Evolutionary conservation across 2,329 filamentous ascomycete species (phyloP).

Genomic region (Botrytis fabae): DNA sequence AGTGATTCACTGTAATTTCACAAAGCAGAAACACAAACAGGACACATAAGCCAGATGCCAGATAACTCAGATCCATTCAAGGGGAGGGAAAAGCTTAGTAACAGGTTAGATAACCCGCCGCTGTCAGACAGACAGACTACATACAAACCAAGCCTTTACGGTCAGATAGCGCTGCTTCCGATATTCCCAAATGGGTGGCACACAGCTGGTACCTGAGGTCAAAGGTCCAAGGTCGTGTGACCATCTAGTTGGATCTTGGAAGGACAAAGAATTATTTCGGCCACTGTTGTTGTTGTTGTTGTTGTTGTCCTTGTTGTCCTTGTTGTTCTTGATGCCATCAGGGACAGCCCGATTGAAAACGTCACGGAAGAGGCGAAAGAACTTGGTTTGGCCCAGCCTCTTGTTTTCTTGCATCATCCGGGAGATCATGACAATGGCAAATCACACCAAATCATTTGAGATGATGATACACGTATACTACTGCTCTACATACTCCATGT

Average conservation of each 20-base stretch:
- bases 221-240: slow-evolving; percentile 4
- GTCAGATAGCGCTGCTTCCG: slow-evolving; percentile 8
- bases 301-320: background rate
- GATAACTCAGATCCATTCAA: background rate
- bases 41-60: background rate
- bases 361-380: slow-evolving; percentile 1
- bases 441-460: slow-evolving; percentile 3
- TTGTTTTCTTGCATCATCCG: slow-evolving; percentile 2
- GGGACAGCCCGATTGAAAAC: background rate
- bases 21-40: background rate
- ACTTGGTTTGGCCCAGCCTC: slow-evolving; percentile 9
- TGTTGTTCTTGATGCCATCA: background rate
- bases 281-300: background rate
- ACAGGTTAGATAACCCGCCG: background rate
- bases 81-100: background rate
- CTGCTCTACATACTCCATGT: background rate
- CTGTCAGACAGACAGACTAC: background rate
- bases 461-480: background rate
- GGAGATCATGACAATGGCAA: background rate
- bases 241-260: background rate
- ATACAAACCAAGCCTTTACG: background rate
- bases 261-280: background rate
- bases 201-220: background rate
- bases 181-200: background rate
- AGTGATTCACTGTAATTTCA: slow-evolving; percentile 15